These are phyloP conservation scores for Fomitopsis serialis DNA, from an alignment of 768 basidiomycete species.

Conservation along the genomic window DNA sequence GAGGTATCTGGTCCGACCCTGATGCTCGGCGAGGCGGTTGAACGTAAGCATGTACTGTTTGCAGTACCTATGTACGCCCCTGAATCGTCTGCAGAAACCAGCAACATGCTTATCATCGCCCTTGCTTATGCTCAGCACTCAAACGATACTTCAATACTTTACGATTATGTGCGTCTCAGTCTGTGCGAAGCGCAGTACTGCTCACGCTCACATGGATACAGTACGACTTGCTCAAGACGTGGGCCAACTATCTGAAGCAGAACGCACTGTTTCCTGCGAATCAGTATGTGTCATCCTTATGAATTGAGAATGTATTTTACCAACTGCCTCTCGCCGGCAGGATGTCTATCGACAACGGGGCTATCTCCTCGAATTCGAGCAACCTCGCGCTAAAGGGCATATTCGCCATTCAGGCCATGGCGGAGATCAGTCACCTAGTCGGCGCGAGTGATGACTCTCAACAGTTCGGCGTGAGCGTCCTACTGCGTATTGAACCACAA, in stretches of 20 bases:
- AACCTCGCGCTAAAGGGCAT: conserved; percentile 18
- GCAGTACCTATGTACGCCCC: neutral
- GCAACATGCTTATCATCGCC: conserved; percentile 23
- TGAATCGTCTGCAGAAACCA: conserved; percentile 20
- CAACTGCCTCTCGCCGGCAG: neutral
- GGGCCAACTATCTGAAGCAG: conserved; percentile 18
- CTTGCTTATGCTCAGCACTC: conserved; percentile 23
- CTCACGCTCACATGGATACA: conserved; percentile 1
- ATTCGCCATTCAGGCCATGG: conserved; percentile 17
- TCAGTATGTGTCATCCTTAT: conserved; percentile 6
- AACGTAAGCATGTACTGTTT: neutral
- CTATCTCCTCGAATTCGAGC: conserved; percentile 8
- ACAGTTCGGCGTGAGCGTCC: neutral
- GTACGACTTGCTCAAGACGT: conserved; percentile 18
- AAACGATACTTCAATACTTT: conserved; percentile 21
- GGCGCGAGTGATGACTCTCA: neutral
- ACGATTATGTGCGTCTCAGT: conserved; percentile 8
- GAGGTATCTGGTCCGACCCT: neutral
- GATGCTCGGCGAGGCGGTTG: neutral
- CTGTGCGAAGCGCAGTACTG: neutral
- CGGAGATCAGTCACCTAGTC: conserved; percentile 8
- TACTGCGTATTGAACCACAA: neutral
- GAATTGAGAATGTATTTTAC: neutral
- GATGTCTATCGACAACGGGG: conserved; percentile 2
- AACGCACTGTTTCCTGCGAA: conserved; percentile 6